phyloP scores from a whole-genome alignment of 2,329 filamentous ascomycete species.

The Huntiella decipiens region DNA sequence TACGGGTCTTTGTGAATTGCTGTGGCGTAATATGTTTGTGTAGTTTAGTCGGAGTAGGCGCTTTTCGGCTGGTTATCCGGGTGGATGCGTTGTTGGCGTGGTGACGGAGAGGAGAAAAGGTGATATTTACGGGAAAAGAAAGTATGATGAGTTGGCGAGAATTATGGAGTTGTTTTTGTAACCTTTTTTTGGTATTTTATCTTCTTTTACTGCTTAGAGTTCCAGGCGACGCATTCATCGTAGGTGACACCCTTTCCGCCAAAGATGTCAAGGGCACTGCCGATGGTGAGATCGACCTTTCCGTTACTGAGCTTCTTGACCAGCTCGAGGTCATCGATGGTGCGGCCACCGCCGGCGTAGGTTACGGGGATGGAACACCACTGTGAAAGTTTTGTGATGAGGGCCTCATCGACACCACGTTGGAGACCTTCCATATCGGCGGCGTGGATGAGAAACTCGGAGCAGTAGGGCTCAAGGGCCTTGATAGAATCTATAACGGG shows the following conservation, averaged over 20 bases:
- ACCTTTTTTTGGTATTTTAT: neutral
- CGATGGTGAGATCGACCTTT: slow-evolving; percentile 83
- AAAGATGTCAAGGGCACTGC: slow-evolving; percentile 90
- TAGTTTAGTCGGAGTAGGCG: too few relatives aligned
- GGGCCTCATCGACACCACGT: slow-evolving; percentile 68
- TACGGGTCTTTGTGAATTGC: too few relatives aligned
- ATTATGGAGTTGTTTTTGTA: neutral
- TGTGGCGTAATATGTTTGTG: too few relatives aligned
- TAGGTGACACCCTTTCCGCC: slow-evolving; percentile 74
- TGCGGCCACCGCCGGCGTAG: slow-evolving; percentile 84
- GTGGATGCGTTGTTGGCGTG: too few relatives aligned
- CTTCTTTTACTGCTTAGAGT: slow-evolving; percentile 27
- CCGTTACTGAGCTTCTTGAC: slow-evolving; percentile 64
- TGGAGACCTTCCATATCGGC: slow-evolving; percentile 93
- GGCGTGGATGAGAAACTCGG: slow-evolving; percentile 91
- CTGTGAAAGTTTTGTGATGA: slow-evolving; percentile 55
- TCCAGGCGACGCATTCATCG: slow-evolving; percentile 81
- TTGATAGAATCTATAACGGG: slow-evolving; percentile 49
- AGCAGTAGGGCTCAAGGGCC: slow-evolving; percentile 73
- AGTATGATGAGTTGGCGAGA: neutral
- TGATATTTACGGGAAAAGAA: neutral
- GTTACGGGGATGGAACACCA: slow-evolving; percentile 92
- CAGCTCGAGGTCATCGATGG: slow-evolving; percentile 60
- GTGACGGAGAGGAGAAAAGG: too few relatives aligned
- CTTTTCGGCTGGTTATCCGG: too few relatives aligned